Conservation (phyloP, 2,329 filamentous ascomycete genomes). For the Botrytis deweyae region DNA sequence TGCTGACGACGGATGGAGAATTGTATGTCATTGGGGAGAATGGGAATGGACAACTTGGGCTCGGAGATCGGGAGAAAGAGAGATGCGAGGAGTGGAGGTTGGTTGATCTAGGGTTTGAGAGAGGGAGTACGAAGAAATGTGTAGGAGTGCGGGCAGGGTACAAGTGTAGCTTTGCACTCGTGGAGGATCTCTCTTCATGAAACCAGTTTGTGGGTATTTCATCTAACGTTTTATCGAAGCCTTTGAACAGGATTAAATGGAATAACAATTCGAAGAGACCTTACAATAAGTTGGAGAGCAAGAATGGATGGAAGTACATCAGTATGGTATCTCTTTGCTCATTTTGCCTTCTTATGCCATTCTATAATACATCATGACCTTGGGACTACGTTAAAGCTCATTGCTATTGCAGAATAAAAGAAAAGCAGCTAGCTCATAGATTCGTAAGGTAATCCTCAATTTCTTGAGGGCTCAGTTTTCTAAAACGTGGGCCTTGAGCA, state of each 20-base stretch:
- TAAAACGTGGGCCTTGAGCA: slow-evolving; percentile 80
- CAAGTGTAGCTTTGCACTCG: slow-evolving; percentile 38
- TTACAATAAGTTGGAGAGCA: neutral
- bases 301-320: neutral
- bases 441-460: slow-evolving; percentile 99
- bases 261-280: neutral
- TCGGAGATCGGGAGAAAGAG: slow-evolving; percentile 33
- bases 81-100: slow-evolving; percentile 32
- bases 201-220: neutral
- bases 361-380: slow-evolving; percentile 42
- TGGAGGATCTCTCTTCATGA: slow-evolving; percentile 25
- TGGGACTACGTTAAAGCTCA: slow-evolving; percentile 28
- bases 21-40: slow-evolving; percentile 59
- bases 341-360: slow-evolving; percentile 38
- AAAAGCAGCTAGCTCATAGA: slow-evolving; percentile 56
- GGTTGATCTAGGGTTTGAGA: slow-evolving; percentile 28
- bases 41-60: slow-evolving; percentile 58
- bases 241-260: neutral
- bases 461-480: slow-evolving; percentile 94
- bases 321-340: slow-evolving; percentile 36
- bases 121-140: slow-evolving; percentile 28
- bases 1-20: slow-evolving; percentile 49
- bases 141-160: slow-evolving; percentile 36
- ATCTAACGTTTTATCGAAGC: neutral
- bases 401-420: slow-evolving; percentile 24